Base-by-base conservation (phyloP, 148 eudicot genomes). In the Rhododendron ferrugineum region DNA sequence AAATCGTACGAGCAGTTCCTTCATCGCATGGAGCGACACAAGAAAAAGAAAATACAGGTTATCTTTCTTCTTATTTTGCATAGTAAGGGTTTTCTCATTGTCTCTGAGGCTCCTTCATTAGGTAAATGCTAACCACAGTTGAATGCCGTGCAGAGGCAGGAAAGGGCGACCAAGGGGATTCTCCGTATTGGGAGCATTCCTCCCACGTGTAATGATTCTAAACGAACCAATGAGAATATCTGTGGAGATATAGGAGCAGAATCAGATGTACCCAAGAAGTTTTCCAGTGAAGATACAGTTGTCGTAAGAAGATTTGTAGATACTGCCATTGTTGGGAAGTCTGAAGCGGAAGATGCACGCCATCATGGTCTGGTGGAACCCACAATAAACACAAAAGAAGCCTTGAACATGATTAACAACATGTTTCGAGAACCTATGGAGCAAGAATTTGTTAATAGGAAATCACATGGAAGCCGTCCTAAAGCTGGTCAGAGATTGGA, bases 291-390 rank as follows among this genome's bases (percentile, higher is more conserved):
- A 56, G 96, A 97, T 86, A 91, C 98, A 73, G 85, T 91, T 88
- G 93, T 96, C 62, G 89, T 88, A 47, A 92, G 89, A 83, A 92
- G 89, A 82, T 97, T 97, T 89, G 95, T 94, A 82, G 94, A 90
- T 89, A 93, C 96, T 84, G 98, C 97, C 50, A 89, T 93, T 62
- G 89, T 90, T 84, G 96, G 98, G 64, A 93, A 86, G 88, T 91
- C 98, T 54, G 90, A 88, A 88, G 92, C 92, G 82, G 99, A 97
- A 89, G 92, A 95, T 93, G 95, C 95, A 52, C 86, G 97, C 83
- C 99, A 97, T 87, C 98, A 97, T 88, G 99, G 99, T 32, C 91
- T 95, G 64, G 98, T 97, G 74, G 99, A 97, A 26, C 98, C 99
- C 54, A 97, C 99, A 14, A 85, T 97, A 42, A 97, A 95, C 87